Evolutionary conservation across 352 stramenopile species (phyloP).

Genomic region (Plasmopara halstedii): DNA sequence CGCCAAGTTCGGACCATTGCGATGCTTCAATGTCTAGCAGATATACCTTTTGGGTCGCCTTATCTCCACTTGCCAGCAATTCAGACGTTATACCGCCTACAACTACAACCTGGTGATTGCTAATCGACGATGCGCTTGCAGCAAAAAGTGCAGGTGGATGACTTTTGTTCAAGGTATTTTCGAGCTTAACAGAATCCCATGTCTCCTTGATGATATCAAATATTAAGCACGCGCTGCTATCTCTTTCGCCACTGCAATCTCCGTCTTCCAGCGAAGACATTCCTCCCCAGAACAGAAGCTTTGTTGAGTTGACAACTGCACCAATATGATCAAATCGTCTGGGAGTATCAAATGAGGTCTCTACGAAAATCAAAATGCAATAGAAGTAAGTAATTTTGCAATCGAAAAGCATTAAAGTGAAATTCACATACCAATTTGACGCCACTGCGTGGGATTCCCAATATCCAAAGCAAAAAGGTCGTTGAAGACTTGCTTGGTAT

Average conservation of each 20-base stretch:
- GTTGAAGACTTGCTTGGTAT: constrained; percentile 54
- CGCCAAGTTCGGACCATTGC: constrained; percentile 46
- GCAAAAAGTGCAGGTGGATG: constrained; percentile 34
- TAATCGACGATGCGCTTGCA: constrained; percentile 38
- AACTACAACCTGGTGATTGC: constrained; percentile 47
- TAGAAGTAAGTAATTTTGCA: not conserved
- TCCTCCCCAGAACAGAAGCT: constrained; percentile 56
- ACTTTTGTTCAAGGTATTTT: constrained; percentile 24
- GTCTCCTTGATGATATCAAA: constrained; percentile 43
- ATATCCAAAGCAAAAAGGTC: constrained; percentile 71
- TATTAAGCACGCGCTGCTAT: constrained; percentile 22
- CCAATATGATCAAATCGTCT: constrained; percentile 58
- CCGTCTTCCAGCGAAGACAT: constrained; percentile 33
- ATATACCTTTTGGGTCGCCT: constrained; percentile 45
- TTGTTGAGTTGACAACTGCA: constrained; percentile 34
- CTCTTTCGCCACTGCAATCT: constrained; percentile 17
- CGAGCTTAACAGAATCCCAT: constrained; percentile 36
- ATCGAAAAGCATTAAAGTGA: not conserved
- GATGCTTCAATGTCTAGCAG: constrained; percentile 36
- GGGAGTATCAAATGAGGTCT: constrained; percentile 3
- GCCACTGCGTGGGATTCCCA: constrained; percentile 27
- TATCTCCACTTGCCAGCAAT: constrained; percentile 28
- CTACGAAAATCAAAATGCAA: constrained; percentile 8
- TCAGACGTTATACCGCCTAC: constrained; percentile 45
- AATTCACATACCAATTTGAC: constrained; percentile 32